phyloP scores from a whole-genome alignment of 225 moss, liverwort and hornwort genomes.

The Anthoceros angustus region DNA sequence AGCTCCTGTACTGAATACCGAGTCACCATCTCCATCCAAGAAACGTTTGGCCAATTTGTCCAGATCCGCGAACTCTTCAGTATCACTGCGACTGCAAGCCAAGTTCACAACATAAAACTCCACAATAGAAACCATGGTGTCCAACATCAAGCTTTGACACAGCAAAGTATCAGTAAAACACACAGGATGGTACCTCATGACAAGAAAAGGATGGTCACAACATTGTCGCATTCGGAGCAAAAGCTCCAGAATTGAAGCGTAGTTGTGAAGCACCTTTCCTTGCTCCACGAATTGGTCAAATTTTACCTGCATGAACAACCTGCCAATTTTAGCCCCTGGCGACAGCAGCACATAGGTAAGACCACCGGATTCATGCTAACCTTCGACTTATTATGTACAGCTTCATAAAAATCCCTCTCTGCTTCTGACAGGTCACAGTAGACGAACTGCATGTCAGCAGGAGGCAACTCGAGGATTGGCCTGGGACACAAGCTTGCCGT shows the following conservation, averaged over 20 bases:
- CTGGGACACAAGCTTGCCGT: conserved; percentile 18
- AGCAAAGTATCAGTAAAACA: background rate
- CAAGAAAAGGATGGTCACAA: conserved; percentile 85
- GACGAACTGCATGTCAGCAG: conserved; percentile 65
- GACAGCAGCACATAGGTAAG: background rate
- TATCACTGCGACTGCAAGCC: conserved; percentile 54
- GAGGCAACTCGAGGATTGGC: conserved; percentile 65
- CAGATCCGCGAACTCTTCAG: conserved; percentile 76
- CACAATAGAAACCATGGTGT: background rate
- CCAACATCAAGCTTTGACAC: background rate
- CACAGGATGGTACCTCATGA: conserved; percentile 36
- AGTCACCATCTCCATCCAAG: conserved; percentile 38
- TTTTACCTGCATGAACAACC: conserved; percentile 46
- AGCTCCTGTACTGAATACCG: conserved; percentile 8
- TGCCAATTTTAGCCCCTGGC: too few relatives aligned
- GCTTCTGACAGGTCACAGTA: conserved; percentile 66
- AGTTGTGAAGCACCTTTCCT: conserved; percentile 86
- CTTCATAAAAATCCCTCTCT: conserved; percentile 79
- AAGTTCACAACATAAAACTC: background rate
- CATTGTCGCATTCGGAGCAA: conserved; percentile 75
- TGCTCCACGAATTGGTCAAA: conserved; percentile 92
- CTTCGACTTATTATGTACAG: conserved; percentile 71
- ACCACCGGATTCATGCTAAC: conserved; percentile 10
- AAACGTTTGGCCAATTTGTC: conserved; percentile 65
- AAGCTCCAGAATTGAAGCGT: conserved; percentile 79